Evolutionary conservation across 345 rosid genomes (phyloP), one percentile per base, ranked within the genome.

Genomic region (Cardamine resedifolia): DNA sequence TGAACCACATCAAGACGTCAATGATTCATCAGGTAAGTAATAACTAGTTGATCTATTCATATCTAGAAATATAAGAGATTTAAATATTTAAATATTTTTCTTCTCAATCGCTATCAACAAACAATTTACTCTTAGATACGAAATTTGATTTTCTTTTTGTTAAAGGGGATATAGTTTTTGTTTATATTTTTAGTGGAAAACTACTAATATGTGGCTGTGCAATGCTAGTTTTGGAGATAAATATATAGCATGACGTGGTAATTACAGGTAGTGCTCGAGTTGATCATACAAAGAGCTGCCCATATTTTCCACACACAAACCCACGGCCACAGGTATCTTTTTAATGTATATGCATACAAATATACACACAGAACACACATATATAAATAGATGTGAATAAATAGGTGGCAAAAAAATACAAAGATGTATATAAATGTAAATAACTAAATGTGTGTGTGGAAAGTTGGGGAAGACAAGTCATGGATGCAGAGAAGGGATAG

Each of bases 201-300:
- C 19, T 27, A 53, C 41, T 39, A 14, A 19, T 3, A 50, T 20
- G 53, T 63, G n/a, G 41, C 0, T 18, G 14, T 19, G 6, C 4
- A 58, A 34, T 58, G 28, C 2, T 56, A 56, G 21, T 16, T 16
- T 16, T 7, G 39, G 38, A 55, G 3, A n/a, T n/a, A 1, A 1
- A 55, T 16, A 44, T 44, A 16, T 43, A 43, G 6, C 20, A 44
- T 28, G 33, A 56, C 23, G 39, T 56, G 39, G 14, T 19, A 74
- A 76, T 50, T 58, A 65, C 82, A 58, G 69, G 74, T 64, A 58
- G 64, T 45, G 45, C 53, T 76, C 67, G 78, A 75, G 45, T 41
- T 75, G 86, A 81, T 59, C 80, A 70, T 79, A 76, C 76, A 49
- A 84, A 78, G 71, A 81, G 52, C 76, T 67, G 69, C 80, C 69